phyloP scores from a whole-genome alignment of 164 flowering plant species.

The Paratinospora sagittata region DNA sequence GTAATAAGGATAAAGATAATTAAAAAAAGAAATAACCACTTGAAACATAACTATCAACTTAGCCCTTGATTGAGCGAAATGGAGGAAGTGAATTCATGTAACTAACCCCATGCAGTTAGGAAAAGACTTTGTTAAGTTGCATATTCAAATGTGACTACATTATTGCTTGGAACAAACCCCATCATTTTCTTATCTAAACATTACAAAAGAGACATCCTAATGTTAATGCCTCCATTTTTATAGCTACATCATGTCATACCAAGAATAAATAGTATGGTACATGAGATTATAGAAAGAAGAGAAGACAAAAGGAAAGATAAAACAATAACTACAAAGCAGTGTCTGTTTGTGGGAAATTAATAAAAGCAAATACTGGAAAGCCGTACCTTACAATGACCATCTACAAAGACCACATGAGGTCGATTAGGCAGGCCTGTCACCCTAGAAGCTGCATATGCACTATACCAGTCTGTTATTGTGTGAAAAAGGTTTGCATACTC shows the following conservation, averaged over 20 bases:
- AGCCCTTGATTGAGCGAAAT: too few relatives aligned
- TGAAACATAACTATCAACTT: too few relatives aligned
- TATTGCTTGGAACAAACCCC: too few relatives aligned
- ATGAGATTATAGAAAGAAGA: not conserved
- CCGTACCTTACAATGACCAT: constrained; percentile 80
- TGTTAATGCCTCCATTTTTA: too few relatives aligned
- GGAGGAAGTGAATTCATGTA: too few relatives aligned
- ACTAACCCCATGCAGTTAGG: too few relatives aligned
- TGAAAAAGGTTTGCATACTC: constrained; percentile 97
- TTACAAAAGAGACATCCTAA: too few relatives aligned
- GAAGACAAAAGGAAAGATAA: not conserved
- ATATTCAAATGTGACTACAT: too few relatives aligned
- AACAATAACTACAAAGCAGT: not conserved
- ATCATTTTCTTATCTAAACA: not conserved
- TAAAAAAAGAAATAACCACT: too few relatives aligned
- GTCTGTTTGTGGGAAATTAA: not conserved
- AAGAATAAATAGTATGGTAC: not conserved
- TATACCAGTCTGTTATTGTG: constrained; percentile 95
- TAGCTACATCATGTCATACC: not conserved
- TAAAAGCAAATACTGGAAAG: not conserved
- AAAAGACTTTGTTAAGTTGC: too few relatives aligned
- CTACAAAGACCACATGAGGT: constrained; percentile 80
- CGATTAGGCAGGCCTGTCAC: constrained; percentile 79
- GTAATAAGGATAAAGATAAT: too few relatives aligned
- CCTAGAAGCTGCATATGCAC: constrained; percentile 83